These are phyloP conservation scores for Trametes hirsuta DNA, from an alignment of 1,284 basidiomycete species.

Conservation along the genomic window DNA sequence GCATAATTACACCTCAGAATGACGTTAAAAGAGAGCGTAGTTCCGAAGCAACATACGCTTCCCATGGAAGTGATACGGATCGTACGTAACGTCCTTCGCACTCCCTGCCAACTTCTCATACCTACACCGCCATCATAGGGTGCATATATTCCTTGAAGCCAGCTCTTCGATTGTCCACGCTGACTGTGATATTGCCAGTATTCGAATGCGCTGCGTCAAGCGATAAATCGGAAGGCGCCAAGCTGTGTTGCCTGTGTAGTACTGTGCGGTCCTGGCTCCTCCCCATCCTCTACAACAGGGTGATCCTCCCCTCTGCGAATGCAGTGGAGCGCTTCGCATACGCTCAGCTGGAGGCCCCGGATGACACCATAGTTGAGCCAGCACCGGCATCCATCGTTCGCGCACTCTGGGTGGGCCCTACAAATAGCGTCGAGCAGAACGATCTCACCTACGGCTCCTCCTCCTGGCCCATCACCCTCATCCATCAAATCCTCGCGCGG, in stretches of 20 bases:
- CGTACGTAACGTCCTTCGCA: background rate
- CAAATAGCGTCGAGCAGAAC: conserved; percentile 20
- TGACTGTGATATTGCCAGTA: conserved; percentile 1
- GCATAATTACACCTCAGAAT: too few species aligned
- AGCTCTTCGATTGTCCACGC: background rate
- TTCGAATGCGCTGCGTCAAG: conserved; percentile 4
- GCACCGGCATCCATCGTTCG: conserved; percentile 27
- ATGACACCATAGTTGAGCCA: conserved; percentile 21
- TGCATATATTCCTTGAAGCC: background rate
- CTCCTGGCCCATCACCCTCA: conserved; percentile 38
- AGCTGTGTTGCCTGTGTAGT: conserved; percentile 34
- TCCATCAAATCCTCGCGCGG: conserved; percentile 38
- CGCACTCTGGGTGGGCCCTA: conserved; percentile 40
- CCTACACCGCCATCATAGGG: background rate
- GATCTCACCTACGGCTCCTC: conserved; percentile 38
- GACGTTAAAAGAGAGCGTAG: too few species aligned
- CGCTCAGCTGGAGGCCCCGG: conserved; percentile 8
- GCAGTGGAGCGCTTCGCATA: conserved; percentile 34
- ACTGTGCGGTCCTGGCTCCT: conserved; percentile 35
- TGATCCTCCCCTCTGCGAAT: conserved; percentile 33
- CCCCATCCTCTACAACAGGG: conserved; percentile 38
- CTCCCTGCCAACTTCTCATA: background rate
- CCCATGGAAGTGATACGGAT: conserved; percentile 7
- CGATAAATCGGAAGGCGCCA: conserved; percentile 9
- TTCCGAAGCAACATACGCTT: background rate